phyloP scores from a whole-genome alignment of 1,284 basidiomycete genomes.

The Cutaneotrichosporon sp. region DNA sequence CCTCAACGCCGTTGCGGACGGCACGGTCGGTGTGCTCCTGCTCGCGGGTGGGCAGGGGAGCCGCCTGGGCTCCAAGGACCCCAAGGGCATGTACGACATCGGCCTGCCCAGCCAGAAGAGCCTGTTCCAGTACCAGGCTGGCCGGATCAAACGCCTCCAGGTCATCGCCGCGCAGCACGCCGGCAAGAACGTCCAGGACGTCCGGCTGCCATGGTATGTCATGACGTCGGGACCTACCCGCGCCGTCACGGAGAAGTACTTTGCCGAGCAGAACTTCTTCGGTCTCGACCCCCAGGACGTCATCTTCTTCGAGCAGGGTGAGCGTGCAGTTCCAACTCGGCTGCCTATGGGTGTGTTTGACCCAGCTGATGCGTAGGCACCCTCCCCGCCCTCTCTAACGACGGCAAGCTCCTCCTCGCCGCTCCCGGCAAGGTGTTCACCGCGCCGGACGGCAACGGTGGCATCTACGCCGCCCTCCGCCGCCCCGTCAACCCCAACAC shows the following conservation, averaged over 20 bases:
- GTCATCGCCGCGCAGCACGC: constrained; percentile 61
- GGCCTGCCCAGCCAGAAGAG: constrained; percentile 86
- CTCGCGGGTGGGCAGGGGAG: constrained; percentile 99
- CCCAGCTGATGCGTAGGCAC: constrained; percentile 66
- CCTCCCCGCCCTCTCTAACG: constrained; percentile 86
- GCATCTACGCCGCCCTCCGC: constrained; percentile 89
- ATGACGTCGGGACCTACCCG: constrained; percentile 98
- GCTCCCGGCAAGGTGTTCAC: constrained; percentile 72
- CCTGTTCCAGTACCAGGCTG: constrained; percentile 95
- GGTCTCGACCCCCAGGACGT: constrained; percentile 76
- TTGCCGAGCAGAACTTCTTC: constrained; percentile 72
- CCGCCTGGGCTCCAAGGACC: constrained; percentile 80
- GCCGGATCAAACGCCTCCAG: constrained; percentile 81
- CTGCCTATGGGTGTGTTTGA: too few relatives aligned
- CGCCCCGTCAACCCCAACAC: constrained; percentile 61
- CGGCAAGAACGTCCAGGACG: constrained; percentile 55
- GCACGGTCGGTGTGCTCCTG: constrained; percentile 85
- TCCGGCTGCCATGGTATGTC: constrained; percentile 87
- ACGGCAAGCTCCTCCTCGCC: constrained; percentile 90
- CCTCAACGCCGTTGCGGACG: constrained; percentile 70
- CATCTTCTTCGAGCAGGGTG: constrained; percentile 96
- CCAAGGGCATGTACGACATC: constrained; percentile 98
- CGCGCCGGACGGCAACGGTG: constrained; percentile 97
- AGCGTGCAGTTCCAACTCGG: too few relatives aligned
- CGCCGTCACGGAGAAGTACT: constrained; percentile 78